Evolutionary conservation across 2,329 filamentous ascomycete species (phyloP), one percentile per base, ranked within the genome.

Genomic region (Beauveria australis): DNA sequence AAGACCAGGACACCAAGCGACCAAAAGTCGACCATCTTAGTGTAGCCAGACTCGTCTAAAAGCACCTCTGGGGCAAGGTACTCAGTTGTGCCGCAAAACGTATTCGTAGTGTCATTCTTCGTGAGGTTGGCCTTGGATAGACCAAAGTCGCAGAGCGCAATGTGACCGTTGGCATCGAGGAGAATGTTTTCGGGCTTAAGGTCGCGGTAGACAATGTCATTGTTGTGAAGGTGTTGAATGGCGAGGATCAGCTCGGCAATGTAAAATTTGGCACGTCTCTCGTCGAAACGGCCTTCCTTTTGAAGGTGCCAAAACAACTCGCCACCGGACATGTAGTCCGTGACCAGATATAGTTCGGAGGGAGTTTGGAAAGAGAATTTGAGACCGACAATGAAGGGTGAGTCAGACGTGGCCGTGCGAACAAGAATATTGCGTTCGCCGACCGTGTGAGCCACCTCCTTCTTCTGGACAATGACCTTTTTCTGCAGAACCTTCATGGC

Each of bases 11-110:
- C 94, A 61, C 94, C 94, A 14, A 99, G 81, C 1, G 94, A 99
- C 94, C 94, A 99, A 74, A 97, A 99, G 73, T 99, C 94, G 7
- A 99, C 94, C 94, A 99, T 97, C 78, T 97, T 97, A 59, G 94
- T 97, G 75, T 99, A 99, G 40, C 94, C 94, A 69, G 92, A 90
- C 77, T 99, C 94, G 67, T 99, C 94, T 49, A 99, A 78, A 16
- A 99, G 81, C 3, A 97, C 94, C 71, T 99, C 94, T 0, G 94
- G 94, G 0, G 94, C 94, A 22, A 99, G 82, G 71, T 99, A 99
- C 73, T 99, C 94, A 0, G 94, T 99, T 1, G 94, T 99, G 63
- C 94, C 94, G 72, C 94, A 99, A 75, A 99, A 99, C 0, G 94
- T 99, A 75, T 97, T 99, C 57, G 94, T 99, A 0, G 94, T 99